These are phyloP conservation scores for Boletus subparvulus DNA, from an alignment of 768 basidiomycete genomes.

Conservation along the genomic window DNA sequence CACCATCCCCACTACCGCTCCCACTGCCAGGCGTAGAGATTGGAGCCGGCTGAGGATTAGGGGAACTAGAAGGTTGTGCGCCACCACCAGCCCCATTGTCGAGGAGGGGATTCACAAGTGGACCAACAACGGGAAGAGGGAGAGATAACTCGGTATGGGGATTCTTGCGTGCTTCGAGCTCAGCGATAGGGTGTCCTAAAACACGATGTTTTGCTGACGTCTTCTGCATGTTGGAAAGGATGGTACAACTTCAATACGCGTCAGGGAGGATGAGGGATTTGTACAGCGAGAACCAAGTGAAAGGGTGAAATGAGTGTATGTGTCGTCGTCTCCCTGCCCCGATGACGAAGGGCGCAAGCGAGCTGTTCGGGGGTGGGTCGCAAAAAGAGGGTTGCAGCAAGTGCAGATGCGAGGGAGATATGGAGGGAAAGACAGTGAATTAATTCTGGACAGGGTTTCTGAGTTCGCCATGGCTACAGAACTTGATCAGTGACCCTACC, in stretches of 20 bases:
- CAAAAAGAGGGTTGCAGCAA: neutral
- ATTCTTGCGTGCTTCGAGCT: constrained; percentile 35
- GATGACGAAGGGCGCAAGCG: constrained; percentile 4
- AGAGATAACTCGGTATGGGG: constrained; percentile 41
- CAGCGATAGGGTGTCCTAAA: constrained; percentile 8
- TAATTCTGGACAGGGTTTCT: constrained; percentile 10
- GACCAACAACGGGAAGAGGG: constrained; percentile 33
- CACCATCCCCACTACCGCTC: neutral
- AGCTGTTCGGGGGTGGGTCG: neutral
- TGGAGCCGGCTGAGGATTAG: constrained; percentile 2
- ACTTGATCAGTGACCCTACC: neutral
- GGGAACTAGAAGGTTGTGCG: constrained; percentile 2
- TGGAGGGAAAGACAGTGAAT: constrained; percentile 2
- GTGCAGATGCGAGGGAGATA: constrained; percentile 6
- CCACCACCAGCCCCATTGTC: constrained; percentile 11
- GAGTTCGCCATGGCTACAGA: constrained; percentile 25
- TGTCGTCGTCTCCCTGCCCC: constrained; percentile 13
- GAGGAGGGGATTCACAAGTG: constrained; percentile 37
- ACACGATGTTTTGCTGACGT: constrained; percentile 9
- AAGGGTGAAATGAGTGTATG: constrained; percentile 23
- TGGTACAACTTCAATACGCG: constrained; percentile 6
- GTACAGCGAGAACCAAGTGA: constrained; percentile 18
- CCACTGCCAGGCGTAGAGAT: neutral
- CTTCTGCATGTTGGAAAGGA: constrained; percentile 15
- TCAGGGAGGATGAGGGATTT: neutral